These are phyloP conservation scores for Tetracentron sinense DNA, from an alignment of 164 flowering plant species.

Conservation along the genomic window DNA sequence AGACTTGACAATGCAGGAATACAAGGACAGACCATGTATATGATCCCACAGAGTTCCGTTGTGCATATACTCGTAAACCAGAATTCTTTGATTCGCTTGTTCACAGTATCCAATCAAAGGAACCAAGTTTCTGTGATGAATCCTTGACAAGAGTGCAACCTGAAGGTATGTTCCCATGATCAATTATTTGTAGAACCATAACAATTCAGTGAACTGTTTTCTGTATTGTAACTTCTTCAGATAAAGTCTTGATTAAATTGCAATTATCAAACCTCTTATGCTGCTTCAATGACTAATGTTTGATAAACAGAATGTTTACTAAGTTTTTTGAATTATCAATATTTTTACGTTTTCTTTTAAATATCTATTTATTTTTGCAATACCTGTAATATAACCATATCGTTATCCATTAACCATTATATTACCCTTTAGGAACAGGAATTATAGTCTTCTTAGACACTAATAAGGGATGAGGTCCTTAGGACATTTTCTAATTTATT, in stretches of 20 bases:
- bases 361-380: too few species aligned
- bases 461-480: neutral
- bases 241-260: neutral
- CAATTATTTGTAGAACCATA: conserved; percentile 5
- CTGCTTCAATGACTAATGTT: neutral
- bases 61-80: conserved; percentile 98
- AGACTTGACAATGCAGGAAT: neutral
- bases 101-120: conserved; percentile 88
- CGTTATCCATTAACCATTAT: too few species aligned
- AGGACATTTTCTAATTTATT: too few species aligned
- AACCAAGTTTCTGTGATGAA: conserved; percentile 95
- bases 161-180: conserved; percentile 28
- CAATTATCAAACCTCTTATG: neutral
- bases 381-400: too few species aligned
- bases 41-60: conserved; percentile 86
- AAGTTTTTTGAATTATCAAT: too few species aligned
- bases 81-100: conserved; percentile 63
- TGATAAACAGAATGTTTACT: too few species aligned
- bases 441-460: neutral
- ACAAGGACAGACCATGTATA: conserved; percentile 52
- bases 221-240: neutral
- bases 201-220: neutral
- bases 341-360: too few species aligned
- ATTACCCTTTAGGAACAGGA: neutral
- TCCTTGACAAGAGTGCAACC: conserved; percentile 91